These are phyloP conservation scores for Colletotrichum godetiae DNA, from an alignment of 2,329 filamentous ascomycete genomes.

Conservation along the genomic window DNA sequence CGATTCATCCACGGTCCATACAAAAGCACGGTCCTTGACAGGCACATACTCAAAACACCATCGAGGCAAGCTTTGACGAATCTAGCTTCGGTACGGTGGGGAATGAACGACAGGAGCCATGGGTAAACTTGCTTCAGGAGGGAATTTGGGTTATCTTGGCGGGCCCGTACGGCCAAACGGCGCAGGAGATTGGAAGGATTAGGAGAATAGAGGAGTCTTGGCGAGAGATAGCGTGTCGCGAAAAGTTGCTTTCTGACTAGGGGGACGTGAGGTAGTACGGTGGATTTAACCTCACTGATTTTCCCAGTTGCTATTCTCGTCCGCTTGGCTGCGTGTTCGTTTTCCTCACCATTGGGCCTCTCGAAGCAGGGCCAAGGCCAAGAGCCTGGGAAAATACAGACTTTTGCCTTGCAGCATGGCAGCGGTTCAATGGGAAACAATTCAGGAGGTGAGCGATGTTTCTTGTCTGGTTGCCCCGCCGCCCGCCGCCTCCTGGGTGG, in stretches of 20 bases:
- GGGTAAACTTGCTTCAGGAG: constrained; percentile 28
- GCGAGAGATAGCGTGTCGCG: constrained; percentile 16
- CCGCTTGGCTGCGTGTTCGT: neutral
- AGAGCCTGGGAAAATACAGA: neutral
- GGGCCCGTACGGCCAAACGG: neutral
- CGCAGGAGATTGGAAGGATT: constrained; percentile 15
- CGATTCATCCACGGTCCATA: neutral
- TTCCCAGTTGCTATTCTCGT: constrained; percentile 15
- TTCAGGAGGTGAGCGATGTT: neutral
- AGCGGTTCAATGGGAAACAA: neutral
- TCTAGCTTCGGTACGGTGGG: neutral
- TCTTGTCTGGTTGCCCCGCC: neutral
- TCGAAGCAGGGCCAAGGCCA: neutral
- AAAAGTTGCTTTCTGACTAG: constrained; percentile 3
- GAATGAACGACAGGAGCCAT: neutral
- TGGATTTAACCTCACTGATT: constrained; percentile 13
- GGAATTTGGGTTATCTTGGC: constrained; percentile 11
- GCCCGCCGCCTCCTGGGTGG: neutral
- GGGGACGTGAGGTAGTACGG: neutral
- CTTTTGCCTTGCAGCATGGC: neutral
- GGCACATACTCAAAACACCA: neutral
- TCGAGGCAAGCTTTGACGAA: constrained; percentile 5
- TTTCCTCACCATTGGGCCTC: neutral
- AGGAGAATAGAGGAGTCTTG: constrained; percentile 26
- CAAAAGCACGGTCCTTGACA: neutral